These are phyloP conservation scores for Alternaria arborescens DNA, from an alignment of 2,329 filamentous ascomycete genomes.

Conservation along the genomic window DNA sequence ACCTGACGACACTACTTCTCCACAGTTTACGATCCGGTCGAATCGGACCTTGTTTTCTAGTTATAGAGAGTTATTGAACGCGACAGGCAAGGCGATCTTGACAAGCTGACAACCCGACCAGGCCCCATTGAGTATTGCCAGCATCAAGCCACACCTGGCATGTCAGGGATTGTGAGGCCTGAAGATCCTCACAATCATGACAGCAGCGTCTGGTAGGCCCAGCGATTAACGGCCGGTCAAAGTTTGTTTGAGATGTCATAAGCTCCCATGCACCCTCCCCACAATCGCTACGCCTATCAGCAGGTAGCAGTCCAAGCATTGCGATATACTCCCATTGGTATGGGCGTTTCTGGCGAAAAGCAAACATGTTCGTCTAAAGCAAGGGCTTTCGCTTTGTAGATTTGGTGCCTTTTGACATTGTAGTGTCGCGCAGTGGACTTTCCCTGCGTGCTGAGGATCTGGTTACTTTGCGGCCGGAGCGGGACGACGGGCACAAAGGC, in stretches of 20 bases:
- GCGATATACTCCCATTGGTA: slow-evolving; percentile 13
- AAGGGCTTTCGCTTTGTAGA: not conserved
- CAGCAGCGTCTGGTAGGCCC: slow-evolving; percentile 31
- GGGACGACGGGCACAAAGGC: slow-evolving; percentile 43
- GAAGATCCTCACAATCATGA: slow-evolving; percentile 40
- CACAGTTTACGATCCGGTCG: slow-evolving; percentile 9
- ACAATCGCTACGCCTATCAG: slow-evolving; percentile 40
- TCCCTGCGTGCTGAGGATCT: slow-evolving; percentile 23
- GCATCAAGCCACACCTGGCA: slow-evolving; percentile 38
- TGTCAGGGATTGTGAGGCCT: slow-evolving; percentile 35
- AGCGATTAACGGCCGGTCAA: slow-evolving; percentile 40
- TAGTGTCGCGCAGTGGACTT: slow-evolving; percentile 4
- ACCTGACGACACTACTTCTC: slow-evolving; percentile 24
- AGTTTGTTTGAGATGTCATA: slow-evolving; percentile 39
- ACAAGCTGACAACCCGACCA: slow-evolving; percentile 21
- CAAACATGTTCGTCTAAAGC: slow-evolving; percentile 6
- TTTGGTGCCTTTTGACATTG: slow-evolving; percentile 1
- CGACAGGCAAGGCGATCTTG: slow-evolving; percentile 16
- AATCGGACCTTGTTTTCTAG: slow-evolving; percentile 8
- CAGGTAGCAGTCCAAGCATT: slow-evolving; percentile 31
- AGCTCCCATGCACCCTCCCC: slow-evolving; percentile 34
- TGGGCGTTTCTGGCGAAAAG: slow-evolving; percentile 6
- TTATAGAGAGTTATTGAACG: slow-evolving; percentile 16
- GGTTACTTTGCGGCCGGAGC: slow-evolving; percentile 42
- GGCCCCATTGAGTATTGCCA: slow-evolving; percentile 38